These are phyloP conservation scores for Leptoxyphium fumago DNA, from an alignment of 2,329 filamentous ascomycete genomes.

Conservation along the genomic window DNA sequence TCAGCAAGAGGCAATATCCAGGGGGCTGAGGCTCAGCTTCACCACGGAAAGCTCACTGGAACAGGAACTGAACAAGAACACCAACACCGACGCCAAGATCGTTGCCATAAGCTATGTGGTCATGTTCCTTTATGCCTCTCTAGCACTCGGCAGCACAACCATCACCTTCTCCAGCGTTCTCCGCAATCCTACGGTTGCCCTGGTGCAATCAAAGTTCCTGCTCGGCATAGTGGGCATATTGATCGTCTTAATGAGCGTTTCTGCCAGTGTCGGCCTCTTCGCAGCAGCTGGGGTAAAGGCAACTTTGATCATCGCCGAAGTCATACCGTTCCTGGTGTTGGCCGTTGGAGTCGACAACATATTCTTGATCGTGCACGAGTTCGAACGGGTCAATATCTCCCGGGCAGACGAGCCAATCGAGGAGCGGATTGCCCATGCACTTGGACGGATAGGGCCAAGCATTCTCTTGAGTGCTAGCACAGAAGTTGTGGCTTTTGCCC, in stretches of 20 bases:
- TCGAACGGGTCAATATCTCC: conserved; percentile 84
- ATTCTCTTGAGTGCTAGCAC: conserved; percentile 91
- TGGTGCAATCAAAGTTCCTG: conserved; percentile 94
- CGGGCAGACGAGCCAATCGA: conserved; percentile 81
- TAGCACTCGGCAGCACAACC: conserved; percentile 80
- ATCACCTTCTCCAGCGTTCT: conserved; percentile 63
- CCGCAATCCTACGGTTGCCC: conserved; percentile 63
- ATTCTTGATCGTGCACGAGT: conserved; percentile 95
- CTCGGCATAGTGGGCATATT: conserved; percentile 87
- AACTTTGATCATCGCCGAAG: conserved; percentile 93
- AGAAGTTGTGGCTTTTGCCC: conserved; percentile 82
- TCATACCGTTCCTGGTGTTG: conserved; percentile 92
- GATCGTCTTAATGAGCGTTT: conserved; percentile 95
- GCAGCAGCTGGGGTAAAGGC: conserved; percentile 85
- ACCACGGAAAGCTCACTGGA: conserved; percentile 91
- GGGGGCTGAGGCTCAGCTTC: conserved; percentile 80
- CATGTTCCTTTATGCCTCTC: conserved; percentile 95
- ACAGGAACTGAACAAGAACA: conserved; percentile 92
- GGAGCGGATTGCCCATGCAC: conserved; percentile 66
- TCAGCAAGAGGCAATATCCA: conserved; percentile 61
- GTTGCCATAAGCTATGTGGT: conserved; percentile 92
- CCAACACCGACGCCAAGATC: conserved; percentile 95
- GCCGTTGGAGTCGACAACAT: conserved; percentile 98
- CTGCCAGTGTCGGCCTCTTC: conserved; percentile 86
- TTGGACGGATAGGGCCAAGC: conserved; percentile 94